Percentiles rank a stretch among this genome's conserved stretches.
Conservation (phyloP, 306 rosid species). For the Mimosa pudica region DNA sequence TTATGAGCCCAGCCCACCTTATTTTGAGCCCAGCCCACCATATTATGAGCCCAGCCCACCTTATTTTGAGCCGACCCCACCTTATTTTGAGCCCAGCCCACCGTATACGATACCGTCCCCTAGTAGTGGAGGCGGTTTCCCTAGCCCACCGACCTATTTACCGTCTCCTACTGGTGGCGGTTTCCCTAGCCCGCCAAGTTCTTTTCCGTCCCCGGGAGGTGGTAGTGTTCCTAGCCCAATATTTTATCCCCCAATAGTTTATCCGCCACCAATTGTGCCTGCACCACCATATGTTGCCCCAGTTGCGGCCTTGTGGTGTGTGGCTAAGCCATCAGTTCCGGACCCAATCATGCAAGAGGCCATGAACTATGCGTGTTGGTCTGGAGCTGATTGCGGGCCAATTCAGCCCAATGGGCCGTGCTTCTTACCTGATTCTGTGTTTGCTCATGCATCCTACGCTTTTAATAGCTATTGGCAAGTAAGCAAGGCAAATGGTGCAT, state of each 20-base stretch:
- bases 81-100: constrained; percentile 41
- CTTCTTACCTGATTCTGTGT: constrained; percentile 57
- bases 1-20: neutral
- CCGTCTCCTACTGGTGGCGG: neutral
- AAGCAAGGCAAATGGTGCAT: constrained; percentile 70
- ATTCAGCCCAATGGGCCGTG: constrained; percentile 73
- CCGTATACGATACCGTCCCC: constrained; percentile 56
- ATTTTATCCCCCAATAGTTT: constrained; percentile 75
- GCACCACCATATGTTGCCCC: constrained; percentile 55
- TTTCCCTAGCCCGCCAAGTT: constrained; percentile 46
- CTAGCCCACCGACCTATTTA: constrained; percentile 46
- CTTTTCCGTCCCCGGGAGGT: constrained; percentile 49
- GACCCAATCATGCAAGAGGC: constrained; percentile 94
- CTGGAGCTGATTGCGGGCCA: constrained; percentile 79
- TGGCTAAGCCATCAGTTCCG: constrained; percentile 93
- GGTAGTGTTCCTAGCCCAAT: constrained; percentile 63
- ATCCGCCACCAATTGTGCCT: constrained; percentile 75
- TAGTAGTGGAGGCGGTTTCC: constrained; percentile 32
- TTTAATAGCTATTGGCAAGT: constrained; percentile 93
- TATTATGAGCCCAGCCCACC: constrained; percentile 20
- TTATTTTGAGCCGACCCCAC: neutral
- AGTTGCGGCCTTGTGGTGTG: constrained; percentile 70
- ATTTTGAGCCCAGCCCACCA: constrained; percentile 40
- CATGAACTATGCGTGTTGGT: constrained; percentile 91
- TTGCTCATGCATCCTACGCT: constrained; percentile 89